phyloP scores from a whole-genome alignment of 1,284 basidiomycete species.

The Melampsora americana region DNA sequence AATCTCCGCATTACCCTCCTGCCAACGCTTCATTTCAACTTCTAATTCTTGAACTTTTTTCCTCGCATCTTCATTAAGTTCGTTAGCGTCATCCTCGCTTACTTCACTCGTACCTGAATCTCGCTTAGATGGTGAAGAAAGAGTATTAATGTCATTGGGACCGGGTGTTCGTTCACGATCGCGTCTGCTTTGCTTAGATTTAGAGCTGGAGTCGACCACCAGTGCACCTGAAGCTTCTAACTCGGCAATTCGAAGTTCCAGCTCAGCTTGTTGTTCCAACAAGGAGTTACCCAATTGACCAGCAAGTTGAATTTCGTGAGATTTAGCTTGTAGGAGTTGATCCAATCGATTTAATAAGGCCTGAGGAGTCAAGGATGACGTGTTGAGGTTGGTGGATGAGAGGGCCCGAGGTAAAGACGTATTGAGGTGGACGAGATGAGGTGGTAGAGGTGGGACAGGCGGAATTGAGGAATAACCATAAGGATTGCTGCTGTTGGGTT shows the following conservation, averaged over 20 bases:
- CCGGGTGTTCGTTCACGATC: conserved; percentile 17
- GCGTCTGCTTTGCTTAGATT: conserved; percentile 13
- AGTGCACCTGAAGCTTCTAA: conserved; percentile 59
- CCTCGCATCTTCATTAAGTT: conserved; percentile 61
- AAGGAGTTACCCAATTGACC: conserved; percentile 85
- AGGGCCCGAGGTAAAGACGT: not conserved
- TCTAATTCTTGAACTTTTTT: conserved; percentile 36
- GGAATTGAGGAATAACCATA: conserved; percentile 27
- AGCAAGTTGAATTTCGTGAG: conserved; percentile 81
- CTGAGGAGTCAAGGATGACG: conserved; percentile 33
- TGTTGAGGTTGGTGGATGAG: not conserved
- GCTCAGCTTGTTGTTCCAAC: conserved; percentile 81
- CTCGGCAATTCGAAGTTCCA: conserved; percentile 77
- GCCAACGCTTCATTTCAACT: conserved; percentile 40
- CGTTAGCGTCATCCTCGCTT: conserved; percentile 53
- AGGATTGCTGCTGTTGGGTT: not conserved
- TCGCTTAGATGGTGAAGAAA: conserved; percentile 60
- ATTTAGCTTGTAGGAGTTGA: conserved; percentile 76
- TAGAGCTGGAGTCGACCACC: conserved; percentile 25
- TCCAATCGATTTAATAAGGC: conserved; percentile 62
- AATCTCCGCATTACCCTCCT: conserved; percentile 33
- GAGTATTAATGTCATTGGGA: conserved; percentile 58
- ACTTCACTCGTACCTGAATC: conserved; percentile 61
- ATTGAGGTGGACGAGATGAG: conserved; percentile 39
- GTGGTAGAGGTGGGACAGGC: conserved; percentile 38